phyloP scores from a whole-genome alignment of 805 yeast species.

The Candida dendrica region DNA sequence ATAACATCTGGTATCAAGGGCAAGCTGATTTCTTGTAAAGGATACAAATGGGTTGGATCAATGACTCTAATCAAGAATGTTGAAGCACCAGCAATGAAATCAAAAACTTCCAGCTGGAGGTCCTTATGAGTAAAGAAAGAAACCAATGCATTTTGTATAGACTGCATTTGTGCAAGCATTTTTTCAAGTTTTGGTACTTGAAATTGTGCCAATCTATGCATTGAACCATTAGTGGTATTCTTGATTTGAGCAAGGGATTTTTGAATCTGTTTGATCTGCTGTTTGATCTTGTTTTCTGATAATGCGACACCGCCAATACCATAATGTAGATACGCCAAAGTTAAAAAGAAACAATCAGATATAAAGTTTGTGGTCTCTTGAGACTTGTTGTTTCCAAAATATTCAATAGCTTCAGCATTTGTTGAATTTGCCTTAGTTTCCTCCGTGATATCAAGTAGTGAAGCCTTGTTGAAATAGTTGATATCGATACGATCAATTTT shows the following conservation, averaged over 20 bases:
- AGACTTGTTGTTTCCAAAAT: conserved; percentile 34
- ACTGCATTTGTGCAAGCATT: conserved; percentile 29
- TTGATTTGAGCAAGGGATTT: conserved; percentile 25
- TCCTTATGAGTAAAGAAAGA: conserved; percentile 53
- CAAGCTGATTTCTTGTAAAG: conserved; percentile 40
- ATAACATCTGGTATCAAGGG: conserved; percentile 55
- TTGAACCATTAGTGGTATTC: conserved; percentile 11
- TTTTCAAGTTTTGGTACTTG: conserved; percentile 48
- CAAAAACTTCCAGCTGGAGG: conserved; percentile 62
- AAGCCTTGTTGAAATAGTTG: conserved; percentile 51
- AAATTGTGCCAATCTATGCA: conserved; percentile 24
- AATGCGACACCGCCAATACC: conserved; percentile 79
- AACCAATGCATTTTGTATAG: conserved; percentile 50
- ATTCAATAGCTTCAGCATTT: conserved; percentile 56
- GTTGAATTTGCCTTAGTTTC: conserved; percentile 84
- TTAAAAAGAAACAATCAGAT: conserved; percentile 81
- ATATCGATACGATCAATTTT: conserved; percentile 75
- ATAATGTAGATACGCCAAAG: conserved; percentile 74
- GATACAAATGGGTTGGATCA: conserved; percentile 66
- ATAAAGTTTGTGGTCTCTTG: conserved; percentile 61
- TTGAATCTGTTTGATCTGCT: conserved; percentile 40
- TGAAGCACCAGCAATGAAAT: conserved; percentile 69
- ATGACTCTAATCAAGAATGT: conserved; percentile 64
- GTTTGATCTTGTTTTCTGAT: conserved; percentile 47
- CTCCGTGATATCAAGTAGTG: conserved; percentile 58